Percentiles rank a stretch among this genome's conserved stretches.
Conservation (phyloP, 2,329 filamentous ascomycete species). For the Arthrobotrys conoides region DNA sequence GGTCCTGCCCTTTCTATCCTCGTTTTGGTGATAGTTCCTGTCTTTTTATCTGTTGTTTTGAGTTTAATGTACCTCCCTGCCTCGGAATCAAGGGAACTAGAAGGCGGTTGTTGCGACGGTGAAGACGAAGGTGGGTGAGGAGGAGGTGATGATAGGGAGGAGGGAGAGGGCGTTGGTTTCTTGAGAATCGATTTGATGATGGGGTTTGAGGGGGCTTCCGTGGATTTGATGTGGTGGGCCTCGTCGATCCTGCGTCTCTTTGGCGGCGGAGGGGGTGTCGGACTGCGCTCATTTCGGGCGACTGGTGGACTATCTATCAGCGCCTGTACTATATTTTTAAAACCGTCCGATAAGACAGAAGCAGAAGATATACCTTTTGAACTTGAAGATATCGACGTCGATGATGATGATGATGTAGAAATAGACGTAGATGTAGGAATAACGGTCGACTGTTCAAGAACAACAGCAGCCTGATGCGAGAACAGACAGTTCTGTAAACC, state of each 20-base stretch:
- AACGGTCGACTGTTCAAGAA: neutral
- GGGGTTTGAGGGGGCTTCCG: conserved; percentile 47
- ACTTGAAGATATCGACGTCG: neutral
- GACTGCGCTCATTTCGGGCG: conserved; percentile 41
- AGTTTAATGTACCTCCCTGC: conserved; percentile 38
- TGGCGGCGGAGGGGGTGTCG: conserved; percentile 41
- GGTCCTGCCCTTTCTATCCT: conserved; percentile 42
- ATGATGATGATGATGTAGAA: neutral
- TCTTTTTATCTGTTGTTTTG: conserved; percentile 43
- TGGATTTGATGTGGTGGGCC: conserved; percentile 37
- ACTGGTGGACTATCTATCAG: neutral
- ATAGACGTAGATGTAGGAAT: neutral
- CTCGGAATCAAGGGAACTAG: conserved; percentile 44
- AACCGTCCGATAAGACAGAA: neutral
- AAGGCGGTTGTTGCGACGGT: neutral
- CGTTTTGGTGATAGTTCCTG: conserved; percentile 31
- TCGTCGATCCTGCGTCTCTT: conserved; percentile 52
- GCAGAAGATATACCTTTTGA: neutral
- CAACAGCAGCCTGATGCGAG: conserved; percentile 39
- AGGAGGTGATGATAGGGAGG: neutral
- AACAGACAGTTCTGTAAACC: conserved; percentile 55
- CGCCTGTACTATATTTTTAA: neutral
- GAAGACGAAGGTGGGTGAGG: neutral
- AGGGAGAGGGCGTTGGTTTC: conserved; percentile 6
- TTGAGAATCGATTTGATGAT: conserved; percentile 59